Conservation (phyloP, 441 rosid species). For the Theobroma grandiflorum region DNA sequence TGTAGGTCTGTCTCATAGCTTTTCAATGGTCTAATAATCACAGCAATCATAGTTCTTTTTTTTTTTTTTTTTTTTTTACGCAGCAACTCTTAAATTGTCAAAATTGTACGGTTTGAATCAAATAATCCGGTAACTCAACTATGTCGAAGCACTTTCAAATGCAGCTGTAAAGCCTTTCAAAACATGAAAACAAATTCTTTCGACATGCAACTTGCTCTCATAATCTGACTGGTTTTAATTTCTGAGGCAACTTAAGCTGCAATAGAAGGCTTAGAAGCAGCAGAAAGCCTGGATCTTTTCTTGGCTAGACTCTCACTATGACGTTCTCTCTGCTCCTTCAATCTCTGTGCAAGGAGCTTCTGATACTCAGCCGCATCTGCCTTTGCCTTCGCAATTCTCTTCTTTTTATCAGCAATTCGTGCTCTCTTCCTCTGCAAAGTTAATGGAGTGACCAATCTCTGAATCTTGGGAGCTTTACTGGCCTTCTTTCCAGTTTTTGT, state of each 20-base stretch:
- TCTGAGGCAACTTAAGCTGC: constrained; percentile 34
- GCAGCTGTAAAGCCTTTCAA: neutral
- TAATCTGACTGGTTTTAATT: neutral
- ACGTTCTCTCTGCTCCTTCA: constrained; percentile 62
- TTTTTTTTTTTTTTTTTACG: too few relatives aligned
- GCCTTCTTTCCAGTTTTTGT: constrained; percentile 57
- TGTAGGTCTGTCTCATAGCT: too few relatives aligned
- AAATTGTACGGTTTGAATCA: too few relatives aligned
- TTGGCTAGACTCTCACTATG: constrained; percentile 60
- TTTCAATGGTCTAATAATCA: too few relatives aligned
- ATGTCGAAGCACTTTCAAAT: neutral
- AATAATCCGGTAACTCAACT: neutral
- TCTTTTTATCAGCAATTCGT: constrained; percentile 56
- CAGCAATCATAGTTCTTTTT: too few relatives aligned
- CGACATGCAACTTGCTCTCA: neutral
- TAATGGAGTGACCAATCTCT: constrained; percentile 58
- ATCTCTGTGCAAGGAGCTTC: constrained; percentile 53
- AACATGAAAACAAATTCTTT: neutral
- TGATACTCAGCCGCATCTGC: constrained; percentile 61
- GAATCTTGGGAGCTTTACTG: constrained; percentile 63
- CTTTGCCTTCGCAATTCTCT: constrained; percentile 58
- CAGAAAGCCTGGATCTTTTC: constrained; percentile 55
- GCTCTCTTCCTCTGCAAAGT: constrained; percentile 61
- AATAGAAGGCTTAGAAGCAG: constrained; percentile 53
- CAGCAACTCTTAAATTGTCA: too few relatives aligned